Conservation (phyloP, 108 stramenopile species). For the Cyclotella choctawhatcheeana region DNA sequence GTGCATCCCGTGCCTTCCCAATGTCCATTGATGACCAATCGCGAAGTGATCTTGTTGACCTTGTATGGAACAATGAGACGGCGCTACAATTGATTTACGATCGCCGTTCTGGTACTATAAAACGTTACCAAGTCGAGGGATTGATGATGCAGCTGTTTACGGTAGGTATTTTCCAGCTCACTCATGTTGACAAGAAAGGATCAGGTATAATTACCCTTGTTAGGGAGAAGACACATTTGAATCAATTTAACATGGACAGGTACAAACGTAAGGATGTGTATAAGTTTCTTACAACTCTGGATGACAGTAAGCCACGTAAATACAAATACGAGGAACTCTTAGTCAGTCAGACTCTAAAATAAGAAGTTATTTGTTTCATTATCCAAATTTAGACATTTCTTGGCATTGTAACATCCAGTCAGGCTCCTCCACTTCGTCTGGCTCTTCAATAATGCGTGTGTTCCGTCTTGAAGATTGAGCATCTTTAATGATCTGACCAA, state of each 20-base stretch:
- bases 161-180: background rate
- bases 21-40: background rate
- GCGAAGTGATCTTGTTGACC: background rate
- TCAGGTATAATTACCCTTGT: background rate
- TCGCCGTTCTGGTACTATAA: background rate
- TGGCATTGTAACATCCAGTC: background rate
- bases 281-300: too few relatives aligned
- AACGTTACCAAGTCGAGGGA: background rate
- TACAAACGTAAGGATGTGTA: background rate
- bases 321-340: background rate
- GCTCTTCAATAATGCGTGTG: background rate
- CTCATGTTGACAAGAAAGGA: background rate
- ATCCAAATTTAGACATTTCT: constrained; percentile 9
- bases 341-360: background rate
- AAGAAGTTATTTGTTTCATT: background rate
- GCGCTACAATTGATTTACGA: background rate
- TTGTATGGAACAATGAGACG: background rate
- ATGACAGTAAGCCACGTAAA: background rate
- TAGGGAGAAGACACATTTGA: background rate
- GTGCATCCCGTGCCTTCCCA: background rate
- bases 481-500: background rate
- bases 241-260: background rate
- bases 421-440: background rate
- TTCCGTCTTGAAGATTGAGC: background rate
- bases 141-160: background rate